Percentiles rank a stretch among this genome's conserved stretches.
Conservation (phyloP, 257 asterid genomes). For the Asclepias syriaca region DNA sequence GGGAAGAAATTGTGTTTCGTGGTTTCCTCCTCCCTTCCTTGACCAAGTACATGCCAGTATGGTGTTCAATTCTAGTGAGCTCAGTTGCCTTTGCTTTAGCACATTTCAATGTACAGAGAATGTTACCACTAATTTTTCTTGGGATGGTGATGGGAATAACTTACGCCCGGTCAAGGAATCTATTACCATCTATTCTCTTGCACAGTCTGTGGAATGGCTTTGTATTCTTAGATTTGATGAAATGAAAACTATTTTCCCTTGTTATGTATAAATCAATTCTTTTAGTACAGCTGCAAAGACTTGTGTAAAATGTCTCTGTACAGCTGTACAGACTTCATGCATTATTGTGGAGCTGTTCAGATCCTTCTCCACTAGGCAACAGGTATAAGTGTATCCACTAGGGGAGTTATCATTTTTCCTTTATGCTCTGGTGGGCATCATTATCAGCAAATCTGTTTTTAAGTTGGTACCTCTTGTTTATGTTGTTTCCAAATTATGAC, state of each 20-base stretch:
- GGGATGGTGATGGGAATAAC: constrained; percentile 95
- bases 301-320: background rate
- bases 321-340: background rate
- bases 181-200: constrained; percentile 76
- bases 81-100: constrained; percentile 85
- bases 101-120: constrained; percentile 91
- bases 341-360: background rate
- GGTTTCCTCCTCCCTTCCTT: constrained; percentile 91
- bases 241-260: constrained; percentile 28
- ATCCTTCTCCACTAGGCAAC: too few relatives aligned
- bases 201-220: constrained; percentile 97
- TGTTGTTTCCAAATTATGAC: too few relatives aligned
- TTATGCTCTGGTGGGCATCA: too few relatives aligned
- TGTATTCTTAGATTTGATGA: constrained; percentile 91
- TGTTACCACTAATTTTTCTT: constrained; percentile 79
- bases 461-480: too few relatives aligned
- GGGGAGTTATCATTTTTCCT: too few relatives aligned
- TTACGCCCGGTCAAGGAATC: constrained; percentile 81
- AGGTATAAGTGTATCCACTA: too few relatives aligned
- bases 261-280: constrained; percentile 1
- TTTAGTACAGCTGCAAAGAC: background rate
- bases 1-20: constrained; percentile 94
- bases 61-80: constrained; percentile 84
- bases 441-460: too few relatives aligned
- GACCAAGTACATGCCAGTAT: constrained; percentile 94